phyloP scores from a whole-genome alignment of 257 asterid genomes.

The Lycium barbarum region DNA sequence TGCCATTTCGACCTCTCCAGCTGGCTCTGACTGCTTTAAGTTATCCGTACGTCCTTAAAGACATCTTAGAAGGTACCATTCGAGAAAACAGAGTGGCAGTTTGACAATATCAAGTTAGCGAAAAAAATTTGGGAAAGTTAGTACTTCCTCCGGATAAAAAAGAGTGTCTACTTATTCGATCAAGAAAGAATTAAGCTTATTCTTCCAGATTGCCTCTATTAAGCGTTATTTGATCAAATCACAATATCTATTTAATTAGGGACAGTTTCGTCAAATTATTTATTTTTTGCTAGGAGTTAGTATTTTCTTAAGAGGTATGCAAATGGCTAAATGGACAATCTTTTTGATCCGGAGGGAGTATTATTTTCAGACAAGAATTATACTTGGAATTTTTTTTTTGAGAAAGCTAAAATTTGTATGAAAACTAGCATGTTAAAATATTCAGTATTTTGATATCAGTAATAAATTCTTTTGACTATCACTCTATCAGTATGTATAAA shows the following conservation, averaged over 20 bases:
- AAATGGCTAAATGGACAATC: no score
- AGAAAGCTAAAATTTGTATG: not conserved
- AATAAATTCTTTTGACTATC: not conserved
- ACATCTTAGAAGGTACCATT: not conserved
- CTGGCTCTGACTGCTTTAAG: conserved; percentile 2
- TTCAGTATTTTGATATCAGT: not conserved
- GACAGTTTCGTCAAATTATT: no score
- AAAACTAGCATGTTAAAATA: not conserved
- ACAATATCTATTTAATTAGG: no score
- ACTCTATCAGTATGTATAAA: not conserved
- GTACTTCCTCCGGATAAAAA: no score
- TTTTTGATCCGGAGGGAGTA: no score
- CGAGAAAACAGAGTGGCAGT: not conserved
- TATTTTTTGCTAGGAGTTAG: no score
- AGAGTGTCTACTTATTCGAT: no score
- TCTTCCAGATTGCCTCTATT: no score
- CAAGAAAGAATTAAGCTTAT: no score
- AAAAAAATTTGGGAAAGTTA: not conserved
- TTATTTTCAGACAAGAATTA: no score
- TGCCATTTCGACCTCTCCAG: conserved; percentile 5
- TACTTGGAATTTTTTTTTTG: not conserved
- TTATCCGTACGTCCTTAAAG: not conserved
- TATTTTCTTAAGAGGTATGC: no score
- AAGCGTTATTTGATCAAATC: no score
- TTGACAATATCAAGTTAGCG: not conserved